Base-by-base conservation (phyloP, 805 yeast genomes). In the Nakazawaea sp. region DNA sequence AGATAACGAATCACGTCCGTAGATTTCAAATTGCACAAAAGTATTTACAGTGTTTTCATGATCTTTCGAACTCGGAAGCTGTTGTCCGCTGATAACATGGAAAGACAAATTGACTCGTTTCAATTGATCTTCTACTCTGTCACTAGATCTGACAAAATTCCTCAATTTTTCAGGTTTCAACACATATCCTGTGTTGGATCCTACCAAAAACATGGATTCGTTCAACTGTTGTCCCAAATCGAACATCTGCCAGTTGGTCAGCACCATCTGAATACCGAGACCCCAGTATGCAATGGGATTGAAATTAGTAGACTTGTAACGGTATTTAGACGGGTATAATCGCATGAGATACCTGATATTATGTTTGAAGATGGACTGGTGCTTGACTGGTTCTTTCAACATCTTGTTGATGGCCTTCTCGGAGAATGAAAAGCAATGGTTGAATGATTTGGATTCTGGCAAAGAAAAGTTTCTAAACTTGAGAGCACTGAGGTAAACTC, bases 231-330 rank as follows among this genome's bases (percentile, higher is more conserved):
- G 90, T 0, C 97, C 96, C 13, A 77, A 41, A 52, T 92, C 98
- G 53, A 75, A 81, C 0, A 92, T 81, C 57, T 90, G 98, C 97
- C 97, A 90, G 53, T 90, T 92, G 0, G 96, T 80, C 0, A 98
- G 97, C 4, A 85, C 97, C 87, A 92, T 75, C 52, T 92, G 98
- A 9, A 72, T 81, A 1, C 99, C 99, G 32, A 71, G 63, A 34
- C 68, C 67, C 98, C 99, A 92, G 51, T 75, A 87, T 1, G 58
- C 56, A 2, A 85, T 58, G 0, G 98, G 97, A 30, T 71, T 72
- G 52, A 86, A 89, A 51, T 92, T 92, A 3, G 84, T 69, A 1
- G 96, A 87, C 36, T 68, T 79, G 44, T 84, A 69, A 28, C 97
- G 61, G 40, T 78, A 71, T 6, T 78, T 78, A 1, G 94, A 79